Evolutionary conservation across 2,329 filamentous ascomycete species (phyloP).

Genomic region (Monilinia aucupariae): DNA sequence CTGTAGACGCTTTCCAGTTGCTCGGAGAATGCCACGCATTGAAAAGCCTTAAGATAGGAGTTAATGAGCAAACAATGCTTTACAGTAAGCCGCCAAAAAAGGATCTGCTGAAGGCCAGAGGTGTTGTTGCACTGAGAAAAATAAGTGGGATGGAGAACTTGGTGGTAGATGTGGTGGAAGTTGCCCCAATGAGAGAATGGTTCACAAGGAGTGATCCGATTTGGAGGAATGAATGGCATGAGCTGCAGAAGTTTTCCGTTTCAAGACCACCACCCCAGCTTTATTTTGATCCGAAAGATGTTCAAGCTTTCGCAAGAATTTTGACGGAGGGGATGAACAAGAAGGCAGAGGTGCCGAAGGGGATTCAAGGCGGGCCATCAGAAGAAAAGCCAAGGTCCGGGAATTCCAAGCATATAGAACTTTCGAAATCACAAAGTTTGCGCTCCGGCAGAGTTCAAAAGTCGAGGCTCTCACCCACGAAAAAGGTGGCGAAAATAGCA

Average conservation of each 20-base stretch:
- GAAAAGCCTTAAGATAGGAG: background rate
- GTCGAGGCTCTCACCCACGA: background rate
- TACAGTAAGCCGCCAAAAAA: background rate
- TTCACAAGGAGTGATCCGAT: too few relatives aligned
- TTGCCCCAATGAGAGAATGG: too few relatives aligned
- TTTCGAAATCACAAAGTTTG: background rate
- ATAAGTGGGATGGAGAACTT: constrained; percentile 4
- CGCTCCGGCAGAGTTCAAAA: background rate
- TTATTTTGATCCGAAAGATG: background rate
- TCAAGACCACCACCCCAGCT: background rate
- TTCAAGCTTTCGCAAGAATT: background rate
- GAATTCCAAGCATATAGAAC: background rate
- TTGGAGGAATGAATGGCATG: too few relatives aligned
- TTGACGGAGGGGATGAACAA: constrained; percentile 1
- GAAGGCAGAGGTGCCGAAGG: background rate
- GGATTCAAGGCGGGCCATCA: background rate
- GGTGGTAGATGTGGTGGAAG: constrained; percentile 1
- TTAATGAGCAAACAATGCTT: background rate
- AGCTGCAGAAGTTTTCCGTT: background rate
- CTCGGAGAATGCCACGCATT: constrained; percentile 6
- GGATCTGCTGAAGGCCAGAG: background rate
- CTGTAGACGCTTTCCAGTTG: background rate
- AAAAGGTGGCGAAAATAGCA: background rate
- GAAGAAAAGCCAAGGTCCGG: too few relatives aligned
- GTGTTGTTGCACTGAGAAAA: background rate